Evolutionary conservation across 1,139 yeast species (phyloP).

Genomic region (Hansenula sp.): DNA sequence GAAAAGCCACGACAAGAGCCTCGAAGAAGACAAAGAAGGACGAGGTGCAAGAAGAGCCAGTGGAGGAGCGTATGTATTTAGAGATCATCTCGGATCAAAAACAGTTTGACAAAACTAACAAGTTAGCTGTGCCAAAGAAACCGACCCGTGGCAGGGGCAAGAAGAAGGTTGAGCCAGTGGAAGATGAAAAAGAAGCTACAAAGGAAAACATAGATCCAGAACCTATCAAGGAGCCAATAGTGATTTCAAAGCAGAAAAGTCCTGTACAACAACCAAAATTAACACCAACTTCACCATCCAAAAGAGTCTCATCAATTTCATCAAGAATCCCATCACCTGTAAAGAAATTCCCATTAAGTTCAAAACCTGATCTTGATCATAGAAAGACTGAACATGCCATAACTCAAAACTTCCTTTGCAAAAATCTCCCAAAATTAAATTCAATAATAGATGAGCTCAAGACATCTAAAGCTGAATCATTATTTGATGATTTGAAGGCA

Average conservation of each 20-base stretch:
- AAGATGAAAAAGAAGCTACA: not conserved
- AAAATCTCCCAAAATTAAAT: conserved; percentile 16
- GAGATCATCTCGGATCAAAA: not conserved
- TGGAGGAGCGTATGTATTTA: conserved; percentile 5
- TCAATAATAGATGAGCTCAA: conserved; percentile 21
- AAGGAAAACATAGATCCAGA: not conserved
- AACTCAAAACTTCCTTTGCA: conserved; percentile 13
- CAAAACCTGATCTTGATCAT: conserved; percentile 5
- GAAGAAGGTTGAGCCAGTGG: not conserved
- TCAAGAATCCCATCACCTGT: conserved; percentile 6
- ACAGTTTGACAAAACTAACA: not conserved
- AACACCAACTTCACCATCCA: conserved; percentile 12
- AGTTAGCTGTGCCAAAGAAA: not conserved
- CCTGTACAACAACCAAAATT: not conserved
- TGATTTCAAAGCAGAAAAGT: not conserved
- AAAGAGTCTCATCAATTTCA: not conserved
- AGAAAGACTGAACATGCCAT: conserved; percentile 10
- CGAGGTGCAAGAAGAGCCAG: conserved; percentile 1
- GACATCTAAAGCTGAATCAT: conserved; percentile 24
- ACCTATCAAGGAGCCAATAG: not conserved
- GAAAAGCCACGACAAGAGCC: conserved; percentile 19
- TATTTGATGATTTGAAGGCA: conserved; percentile 24
- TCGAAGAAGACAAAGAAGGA: conserved; percentile 6
- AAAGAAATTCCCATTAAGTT: conserved; percentile 1
- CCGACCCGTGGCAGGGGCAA: not conserved